phyloP scores from a whole-genome alignment of 768 basidiomycete genomes.

The Lentinula guzmanii region DNA sequence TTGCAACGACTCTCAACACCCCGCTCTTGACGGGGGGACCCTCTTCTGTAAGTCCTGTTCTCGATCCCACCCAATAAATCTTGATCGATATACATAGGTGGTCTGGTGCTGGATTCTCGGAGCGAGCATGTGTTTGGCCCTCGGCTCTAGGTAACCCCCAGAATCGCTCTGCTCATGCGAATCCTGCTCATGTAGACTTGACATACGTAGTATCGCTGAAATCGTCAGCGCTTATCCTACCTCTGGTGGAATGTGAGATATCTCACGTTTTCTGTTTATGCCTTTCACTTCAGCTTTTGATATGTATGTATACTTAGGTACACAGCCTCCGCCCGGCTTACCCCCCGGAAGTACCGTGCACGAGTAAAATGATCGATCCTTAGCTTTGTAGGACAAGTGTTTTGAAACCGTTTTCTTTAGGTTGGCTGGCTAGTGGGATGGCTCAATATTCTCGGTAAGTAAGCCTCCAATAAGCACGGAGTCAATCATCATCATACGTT shows the following conservation, averaged over 20 bases:
- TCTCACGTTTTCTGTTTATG: not conserved
- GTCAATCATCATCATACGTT: not conserved
- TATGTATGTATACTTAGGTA: conserved; percentile 52
- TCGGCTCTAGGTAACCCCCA: conserved; percentile 37
- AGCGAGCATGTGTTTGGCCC: conserved; percentile 65
- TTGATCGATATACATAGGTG: conserved; percentile 25
- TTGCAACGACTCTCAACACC: conserved; percentile 76
- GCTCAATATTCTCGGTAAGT: conserved; percentile 71
- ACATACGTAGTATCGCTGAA: conserved; percentile 57
- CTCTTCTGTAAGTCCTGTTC: conserved; percentile 41
- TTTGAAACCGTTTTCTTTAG: conserved; percentile 19
- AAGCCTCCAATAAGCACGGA: not conserved
- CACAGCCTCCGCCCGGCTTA: conserved; percentile 75
- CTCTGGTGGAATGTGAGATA: conserved; percentile 60
- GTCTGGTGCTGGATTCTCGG: conserved; percentile 77
- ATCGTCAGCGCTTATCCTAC: conserved; percentile 74
- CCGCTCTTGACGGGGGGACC: conserved; percentile 67
- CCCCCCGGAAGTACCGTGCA: conserved; percentile 58
- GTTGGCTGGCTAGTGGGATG: conserved; percentile 79
- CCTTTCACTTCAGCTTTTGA: not conserved
- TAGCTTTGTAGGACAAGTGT: not conserved
- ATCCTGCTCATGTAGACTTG: not conserved
- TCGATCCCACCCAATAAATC: not conserved
- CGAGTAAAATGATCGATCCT: conserved; percentile 29
- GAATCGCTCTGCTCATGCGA: not conserved